These are phyloP conservation scores for Aurifilum marmelostoma DNA, from an alignment of 2,329 filamentous ascomycete species.

Conservation along the genomic window DNA sequence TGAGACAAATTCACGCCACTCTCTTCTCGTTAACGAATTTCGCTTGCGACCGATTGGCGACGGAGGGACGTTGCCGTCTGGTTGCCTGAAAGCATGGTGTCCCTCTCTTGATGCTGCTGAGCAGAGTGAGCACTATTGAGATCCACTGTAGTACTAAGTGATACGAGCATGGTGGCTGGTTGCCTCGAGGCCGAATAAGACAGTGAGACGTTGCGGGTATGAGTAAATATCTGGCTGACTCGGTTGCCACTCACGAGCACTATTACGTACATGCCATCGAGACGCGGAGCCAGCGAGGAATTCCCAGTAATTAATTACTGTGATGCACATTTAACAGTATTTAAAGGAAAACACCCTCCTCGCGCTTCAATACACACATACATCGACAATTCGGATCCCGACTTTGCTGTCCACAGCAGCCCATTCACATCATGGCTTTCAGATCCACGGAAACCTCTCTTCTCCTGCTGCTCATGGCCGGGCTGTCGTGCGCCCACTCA, in stretches of 20 bases:
- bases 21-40: neutral
- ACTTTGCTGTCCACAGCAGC: neutral
- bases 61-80: neutral
- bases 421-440: neutral
- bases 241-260: neutral
- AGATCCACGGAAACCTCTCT: neutral
- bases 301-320: neutral
- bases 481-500: neutral
- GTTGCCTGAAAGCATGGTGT: neutral
- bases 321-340: neutral
- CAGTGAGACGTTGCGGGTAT: neutral
- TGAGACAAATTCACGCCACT: neutral
- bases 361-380: neutral
- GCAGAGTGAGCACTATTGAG: neutral
- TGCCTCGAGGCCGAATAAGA: neutral
- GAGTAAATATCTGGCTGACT: neutral
- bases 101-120: neutral
- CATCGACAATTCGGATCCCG: neutral
- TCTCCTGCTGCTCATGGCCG: neutral
- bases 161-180: slow-evolving; percentile 1
- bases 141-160: neutral
- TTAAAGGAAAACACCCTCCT: neutral
- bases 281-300: neutral
- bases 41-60: neutral
- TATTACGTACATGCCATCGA: neutral